phyloP scores from a whole-genome alignment of 805 yeast species.

The Metschnikowia gelsemii region DNA sequence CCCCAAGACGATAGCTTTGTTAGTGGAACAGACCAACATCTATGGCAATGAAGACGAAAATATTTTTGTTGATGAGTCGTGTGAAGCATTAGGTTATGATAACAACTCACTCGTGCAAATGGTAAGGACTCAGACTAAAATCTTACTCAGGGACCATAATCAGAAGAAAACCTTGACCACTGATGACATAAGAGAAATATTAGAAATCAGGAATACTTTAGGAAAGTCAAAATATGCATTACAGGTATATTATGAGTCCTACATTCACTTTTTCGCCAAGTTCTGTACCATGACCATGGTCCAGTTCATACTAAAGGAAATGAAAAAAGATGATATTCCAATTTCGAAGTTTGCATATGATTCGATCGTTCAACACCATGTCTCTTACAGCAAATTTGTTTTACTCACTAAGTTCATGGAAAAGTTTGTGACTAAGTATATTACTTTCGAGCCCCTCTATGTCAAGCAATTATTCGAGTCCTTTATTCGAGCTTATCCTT shows the following conservation, averaged over 20 bases:
- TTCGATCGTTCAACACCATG: constrained; percentile 28
- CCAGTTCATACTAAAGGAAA: constrained; percentile 26
- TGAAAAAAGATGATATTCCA: constrained; percentile 28
- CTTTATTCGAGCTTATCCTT: constrained; percentile 36
- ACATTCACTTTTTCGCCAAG: constrained; percentile 30
- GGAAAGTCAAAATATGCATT: constrained; percentile 19
- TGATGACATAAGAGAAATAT: constrained; percentile 28
- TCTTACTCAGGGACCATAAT: constrained; percentile 27
- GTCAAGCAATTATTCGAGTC: constrained; percentile 29
- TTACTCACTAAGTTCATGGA: constrained; percentile 28
- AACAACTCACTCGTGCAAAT: constrained; percentile 27
- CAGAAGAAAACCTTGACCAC: constrained; percentile 27
- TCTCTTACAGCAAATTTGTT: constrained; percentile 28
- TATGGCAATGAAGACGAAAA: constrained; percentile 32
- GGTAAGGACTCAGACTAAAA: constrained; percentile 25
- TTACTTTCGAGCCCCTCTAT: constrained; percentile 24
- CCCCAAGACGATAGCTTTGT: constrained; percentile 26
- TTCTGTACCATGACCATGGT: constrained; percentile 30
- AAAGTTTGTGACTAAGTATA: constrained; percentile 18
- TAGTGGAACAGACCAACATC: constrained; percentile 30
- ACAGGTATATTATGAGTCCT: constrained; percentile 28
- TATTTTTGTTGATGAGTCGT: constrained; percentile 20
- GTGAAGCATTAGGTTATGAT: constrained; percentile 22
- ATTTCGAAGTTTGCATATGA: constrained; percentile 22
- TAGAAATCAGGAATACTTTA: constrained; percentile 15